Evolutionary conservation across 805 yeast genomes (phyloP).

Genomic region (Pichia scutulata): DNA sequence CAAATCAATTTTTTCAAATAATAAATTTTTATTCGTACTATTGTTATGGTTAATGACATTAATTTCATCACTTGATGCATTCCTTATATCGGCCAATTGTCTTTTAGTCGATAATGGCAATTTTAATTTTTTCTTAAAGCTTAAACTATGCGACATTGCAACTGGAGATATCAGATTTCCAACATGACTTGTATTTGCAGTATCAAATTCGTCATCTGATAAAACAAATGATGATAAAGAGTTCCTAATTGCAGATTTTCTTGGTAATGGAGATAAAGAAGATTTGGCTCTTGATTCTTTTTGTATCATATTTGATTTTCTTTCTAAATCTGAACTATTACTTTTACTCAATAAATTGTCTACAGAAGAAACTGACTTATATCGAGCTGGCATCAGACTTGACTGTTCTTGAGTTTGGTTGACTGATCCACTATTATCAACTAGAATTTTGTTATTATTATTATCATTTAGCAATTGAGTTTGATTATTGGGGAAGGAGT

Average conservation of each 20-base stretch:
- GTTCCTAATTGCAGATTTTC: constrained; percentile 3
- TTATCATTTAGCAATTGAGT: constrained; percentile 2
- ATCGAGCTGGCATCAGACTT: background rate
- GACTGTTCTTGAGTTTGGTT: background rate
- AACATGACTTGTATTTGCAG: background rate
- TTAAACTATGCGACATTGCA: constrained; percentile 2
- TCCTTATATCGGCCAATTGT: constrained; percentile 6
- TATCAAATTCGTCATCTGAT: constrained; percentile 9
- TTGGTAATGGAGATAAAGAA: constrained; percentile 3
- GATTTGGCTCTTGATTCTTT: background rate
- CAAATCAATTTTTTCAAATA: constrained; percentile 17
- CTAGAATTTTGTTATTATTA: background rate
- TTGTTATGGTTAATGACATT: background rate
- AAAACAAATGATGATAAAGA: background rate
- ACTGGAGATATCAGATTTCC: background rate
- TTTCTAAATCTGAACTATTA: background rate
- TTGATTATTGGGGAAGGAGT: constrained; percentile 19
- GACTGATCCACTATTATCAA: background rate
- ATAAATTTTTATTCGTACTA: constrained; percentile 7
- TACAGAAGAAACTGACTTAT: background rate
- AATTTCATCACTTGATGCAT: constrained; percentile 7
- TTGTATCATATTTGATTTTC: background rate
- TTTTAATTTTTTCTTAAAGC: constrained; percentile 13
- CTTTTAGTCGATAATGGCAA: constrained; percentile 10
- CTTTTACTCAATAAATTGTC: background rate